Evolutionary conservation across 2,329 filamentous ascomycete genomes (phyloP).

Genomic region (Elsinoe australis): DNA sequence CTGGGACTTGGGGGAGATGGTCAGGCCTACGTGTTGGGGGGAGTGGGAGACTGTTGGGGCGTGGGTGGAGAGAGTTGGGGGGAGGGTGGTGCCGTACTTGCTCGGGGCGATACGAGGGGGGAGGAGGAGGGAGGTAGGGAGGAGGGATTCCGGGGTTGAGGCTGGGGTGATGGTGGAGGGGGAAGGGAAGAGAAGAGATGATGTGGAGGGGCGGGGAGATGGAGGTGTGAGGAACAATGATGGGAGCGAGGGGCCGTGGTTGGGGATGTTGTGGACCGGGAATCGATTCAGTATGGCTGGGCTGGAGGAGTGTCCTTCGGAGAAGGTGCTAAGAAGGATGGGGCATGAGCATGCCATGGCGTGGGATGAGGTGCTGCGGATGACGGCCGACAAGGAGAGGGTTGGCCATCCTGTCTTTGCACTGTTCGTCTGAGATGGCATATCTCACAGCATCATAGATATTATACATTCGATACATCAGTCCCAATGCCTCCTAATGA

Average conservation of each 20-base stretch:
- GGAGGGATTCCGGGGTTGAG: too few relatives aligned
- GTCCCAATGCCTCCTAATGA: slow-evolving; percentile 62
- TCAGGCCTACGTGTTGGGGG: slow-evolving; percentile 2
- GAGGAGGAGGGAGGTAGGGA: too few relatives aligned
- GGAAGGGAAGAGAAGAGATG: not conserved
- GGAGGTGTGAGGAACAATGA: too few relatives aligned
- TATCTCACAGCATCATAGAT: too few relatives aligned
- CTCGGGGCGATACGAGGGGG: not conserved
- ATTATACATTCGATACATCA: slow-evolving; percentile 23
- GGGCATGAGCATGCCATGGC: not conserved
- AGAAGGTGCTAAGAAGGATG: not conserved
- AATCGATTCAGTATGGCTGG: slow-evolving; percentile 7
- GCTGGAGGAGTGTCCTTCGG: not conserved
- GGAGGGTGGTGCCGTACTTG: slow-evolving; percentile 4
- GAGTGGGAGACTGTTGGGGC: slow-evolving; percentile 6
- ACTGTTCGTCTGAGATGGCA: slow-evolving; percentile 1
- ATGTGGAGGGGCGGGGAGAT: not conserved
- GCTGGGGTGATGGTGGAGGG: not conserved
- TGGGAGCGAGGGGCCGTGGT: not conserved
- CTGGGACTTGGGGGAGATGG: slow-evolving; percentile 11
- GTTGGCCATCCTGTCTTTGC: slow-evolving; percentile 11
- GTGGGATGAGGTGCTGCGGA: slow-evolving; percentile 4
- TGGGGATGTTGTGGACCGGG: slow-evolving; percentile 4
- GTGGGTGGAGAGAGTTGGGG: slow-evolving; percentile 4
- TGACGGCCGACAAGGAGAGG: not conserved